Evolutionary conservation across 495 filamentous ascomycete species (phyloP).

Genomic region (Rhypophila decipiens): DNA sequence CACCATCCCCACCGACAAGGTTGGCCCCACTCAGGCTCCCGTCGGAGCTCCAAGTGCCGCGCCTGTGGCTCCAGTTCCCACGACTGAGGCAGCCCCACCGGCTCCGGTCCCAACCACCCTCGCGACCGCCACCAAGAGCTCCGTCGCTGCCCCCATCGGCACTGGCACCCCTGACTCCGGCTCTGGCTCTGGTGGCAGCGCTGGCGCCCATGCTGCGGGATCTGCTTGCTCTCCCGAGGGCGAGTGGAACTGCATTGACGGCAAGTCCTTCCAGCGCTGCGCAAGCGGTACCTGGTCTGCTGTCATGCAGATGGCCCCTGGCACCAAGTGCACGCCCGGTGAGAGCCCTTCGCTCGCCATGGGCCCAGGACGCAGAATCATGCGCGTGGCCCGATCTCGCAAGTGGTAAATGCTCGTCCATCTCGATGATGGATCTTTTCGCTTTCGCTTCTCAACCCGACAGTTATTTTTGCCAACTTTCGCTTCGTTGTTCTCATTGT

Average conservation of each 20-base stretch:
- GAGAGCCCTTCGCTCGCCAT: conserved; percentile 36
- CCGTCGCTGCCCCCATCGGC: conserved; percentile 7
- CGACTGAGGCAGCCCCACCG: not conserved
- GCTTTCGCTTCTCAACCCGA: too few species aligned
- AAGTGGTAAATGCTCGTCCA: too few species aligned
- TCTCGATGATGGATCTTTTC: too few species aligned
- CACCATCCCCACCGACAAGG: conserved; percentile 11
- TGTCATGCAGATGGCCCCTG: conserved; percentile 46
- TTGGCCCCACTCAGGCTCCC: conserved; percentile 1
- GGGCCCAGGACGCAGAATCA: not conserved
- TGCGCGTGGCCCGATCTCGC: not conserved
- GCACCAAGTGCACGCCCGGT: conserved; percentile 54
- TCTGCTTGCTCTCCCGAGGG: conserved; percentile 46
- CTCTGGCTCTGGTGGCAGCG: conserved; percentile 8
- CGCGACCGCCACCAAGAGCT: conserved; percentile 11
- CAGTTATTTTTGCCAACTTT: too few species aligned
- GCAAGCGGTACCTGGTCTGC: conserved; percentile 56
- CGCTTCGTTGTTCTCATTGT: too few species aligned
- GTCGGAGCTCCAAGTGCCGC: not conserved
- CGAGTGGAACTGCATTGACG: conserved; percentile 60
- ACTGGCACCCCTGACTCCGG: conserved; percentile 13
- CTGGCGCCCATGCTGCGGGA: conserved; percentile 21
- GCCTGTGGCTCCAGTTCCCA: not conserved
- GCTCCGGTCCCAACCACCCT: conserved; percentile 10
- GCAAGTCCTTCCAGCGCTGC: conserved; percentile 58